Evolutionary conservation across 495 filamentous ascomycete species (phyloP).

Genomic region (Neurospora sublineolata): DNA sequence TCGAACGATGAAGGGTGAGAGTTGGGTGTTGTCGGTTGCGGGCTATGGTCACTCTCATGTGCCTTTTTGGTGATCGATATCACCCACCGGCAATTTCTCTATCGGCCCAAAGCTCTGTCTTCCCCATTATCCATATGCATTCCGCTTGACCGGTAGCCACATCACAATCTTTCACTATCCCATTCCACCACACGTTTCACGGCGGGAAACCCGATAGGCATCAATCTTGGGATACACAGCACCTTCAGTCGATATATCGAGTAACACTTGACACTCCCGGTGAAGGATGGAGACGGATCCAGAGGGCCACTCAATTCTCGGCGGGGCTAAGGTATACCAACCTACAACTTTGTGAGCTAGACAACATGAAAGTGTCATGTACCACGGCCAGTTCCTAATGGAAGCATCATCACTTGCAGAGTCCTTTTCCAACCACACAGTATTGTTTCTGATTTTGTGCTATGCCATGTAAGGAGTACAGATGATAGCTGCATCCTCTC

Average conservation of each 20-base stretch:
- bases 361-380: not conserved
- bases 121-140: not conserved
- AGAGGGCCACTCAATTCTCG: not conserved
- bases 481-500: not conserved
- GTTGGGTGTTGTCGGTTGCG: not conserved
- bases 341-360: not conserved
- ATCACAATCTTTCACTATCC: not conserved
- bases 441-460: not conserved
- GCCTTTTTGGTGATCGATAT: not conserved
- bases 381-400: not conserved
- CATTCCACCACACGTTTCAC: not conserved
- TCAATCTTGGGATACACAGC: not conserved
- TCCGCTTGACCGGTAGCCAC: not conserved
- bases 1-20: not conserved
- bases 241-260: not conserved
- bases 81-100: not conserved
- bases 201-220: not conserved
- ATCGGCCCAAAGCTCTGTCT: not conserved
- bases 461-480: not conserved
- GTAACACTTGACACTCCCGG: not conserved
- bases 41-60: not conserved
- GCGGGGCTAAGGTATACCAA: not conserved
- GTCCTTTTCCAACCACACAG: not conserved
- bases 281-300: not conserved
- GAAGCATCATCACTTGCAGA: not conserved